A percentile compares a stretch with the other conserved stretches of the same genome.
These are phyloP conservation scores for Psilocybe subaeruginosa DNA, from an alignment of 768 basidiomycete species.

Conservation along the genomic window DNA sequence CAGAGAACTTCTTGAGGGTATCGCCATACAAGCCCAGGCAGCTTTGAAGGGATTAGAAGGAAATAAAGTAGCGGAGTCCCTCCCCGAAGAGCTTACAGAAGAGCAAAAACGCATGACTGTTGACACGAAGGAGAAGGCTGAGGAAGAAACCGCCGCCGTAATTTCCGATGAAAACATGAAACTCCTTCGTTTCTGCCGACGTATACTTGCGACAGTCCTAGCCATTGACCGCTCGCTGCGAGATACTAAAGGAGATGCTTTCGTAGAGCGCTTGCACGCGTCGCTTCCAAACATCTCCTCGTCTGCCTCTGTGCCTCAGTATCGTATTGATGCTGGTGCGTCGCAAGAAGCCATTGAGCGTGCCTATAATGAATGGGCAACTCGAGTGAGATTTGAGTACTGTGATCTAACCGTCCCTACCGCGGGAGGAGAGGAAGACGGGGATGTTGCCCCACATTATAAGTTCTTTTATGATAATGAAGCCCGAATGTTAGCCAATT, in stretches of 20 bases:
- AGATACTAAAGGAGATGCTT: constrained; percentile 88
- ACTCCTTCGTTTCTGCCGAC: constrained; percentile 80
- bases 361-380: constrained; percentile 86
- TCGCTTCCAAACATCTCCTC: constrained; percentile 75
- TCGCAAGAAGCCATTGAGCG: constrained; percentile 71
- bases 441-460: constrained; percentile 68
- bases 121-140: constrained; percentile 66
- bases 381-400: constrained; percentile 82
- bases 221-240: constrained; percentile 87
- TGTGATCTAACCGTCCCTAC: constrained; percentile 71
- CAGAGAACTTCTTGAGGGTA: constrained; percentile 87
- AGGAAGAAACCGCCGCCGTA: constrained; percentile 46
- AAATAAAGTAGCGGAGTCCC: constrained; percentile 48
- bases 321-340: constrained; percentile 50
- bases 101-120: constrained; percentile 87
- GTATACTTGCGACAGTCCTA: constrained; percentile 79
- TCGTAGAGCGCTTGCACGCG: constrained; percentile 77
- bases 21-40: constrained; percentile 91
- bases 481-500: constrained; percentile 80
- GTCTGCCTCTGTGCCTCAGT: constrained; percentile 36
- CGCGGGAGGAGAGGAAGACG: constrained; percentile 34
- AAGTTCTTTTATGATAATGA: constrained; percentile 85
- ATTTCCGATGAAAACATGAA: constrained; percentile 77
- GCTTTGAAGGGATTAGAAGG: constrained; percentile 88
- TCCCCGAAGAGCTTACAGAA: constrained; percentile 76